These are phyloP conservation scores for Xanthoconium stramineum DNA, from an alignment of 768 basidiomycete genomes.

Conservation along the genomic window DNA sequence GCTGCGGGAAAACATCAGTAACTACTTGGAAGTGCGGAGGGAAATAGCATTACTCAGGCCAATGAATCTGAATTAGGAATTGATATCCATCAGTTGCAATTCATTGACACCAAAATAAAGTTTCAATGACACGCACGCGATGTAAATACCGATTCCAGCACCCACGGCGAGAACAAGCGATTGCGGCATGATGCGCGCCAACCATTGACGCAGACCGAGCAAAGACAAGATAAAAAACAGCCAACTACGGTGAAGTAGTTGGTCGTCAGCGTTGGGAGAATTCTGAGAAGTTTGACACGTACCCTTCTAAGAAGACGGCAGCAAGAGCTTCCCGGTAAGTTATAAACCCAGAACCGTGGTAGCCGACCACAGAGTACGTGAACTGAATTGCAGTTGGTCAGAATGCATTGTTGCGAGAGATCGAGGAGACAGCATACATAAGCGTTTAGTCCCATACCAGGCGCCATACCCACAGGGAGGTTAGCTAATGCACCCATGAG, in stretches of 20 bases:
- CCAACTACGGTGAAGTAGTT: constrained; percentile 47
- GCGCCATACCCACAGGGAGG: constrained; percentile 86
- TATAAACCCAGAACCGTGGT: constrained; percentile 68
- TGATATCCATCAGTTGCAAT: constrained; percentile 7
- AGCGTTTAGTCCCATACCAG: constrained; percentile 80
- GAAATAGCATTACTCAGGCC: constrained; percentile 53
- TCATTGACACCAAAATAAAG: neutral
- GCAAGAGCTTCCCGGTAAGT: constrained; percentile 76
- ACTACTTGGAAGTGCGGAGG: neutral
- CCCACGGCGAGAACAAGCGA: constrained; percentile 83
- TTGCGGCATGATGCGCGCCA: constrained; percentile 84
- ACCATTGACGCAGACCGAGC: constrained; percentile 85
- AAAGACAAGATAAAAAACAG: constrained; percentile 78
- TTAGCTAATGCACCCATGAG: constrained; percentile 86
- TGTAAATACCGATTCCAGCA: constrained; percentile 84
- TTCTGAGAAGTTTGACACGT: constrained; percentile 20
- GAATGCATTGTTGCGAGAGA: neutral
- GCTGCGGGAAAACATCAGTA: constrained; percentile 37
- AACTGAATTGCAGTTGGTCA: constrained; percentile 47
- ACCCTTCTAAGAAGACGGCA: constrained; percentile 89
- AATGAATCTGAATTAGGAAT: constrained; percentile 51
- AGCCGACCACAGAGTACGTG: constrained; percentile 84
- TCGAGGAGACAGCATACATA: constrained; percentile 49
- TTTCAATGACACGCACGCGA: constrained; percentile 53
- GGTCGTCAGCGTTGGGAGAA: neutral